phyloP scores from a whole-genome alignment of 805 yeast genomes.

The Kodamaea fukazawae region DNA sequence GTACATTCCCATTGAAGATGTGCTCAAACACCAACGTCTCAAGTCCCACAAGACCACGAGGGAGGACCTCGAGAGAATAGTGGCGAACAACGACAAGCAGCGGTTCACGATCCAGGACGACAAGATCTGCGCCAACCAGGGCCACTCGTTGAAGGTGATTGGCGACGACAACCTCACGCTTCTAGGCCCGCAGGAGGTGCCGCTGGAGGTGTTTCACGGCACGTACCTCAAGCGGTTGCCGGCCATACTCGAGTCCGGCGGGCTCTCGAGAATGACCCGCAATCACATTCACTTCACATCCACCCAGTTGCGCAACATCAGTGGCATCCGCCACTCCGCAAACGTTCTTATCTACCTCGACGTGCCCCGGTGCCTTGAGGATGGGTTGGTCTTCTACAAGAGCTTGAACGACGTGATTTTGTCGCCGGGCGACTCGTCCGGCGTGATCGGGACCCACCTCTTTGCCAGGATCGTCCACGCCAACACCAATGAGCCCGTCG shows the following conservation, averaged over 20 bases:
- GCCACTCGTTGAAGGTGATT: constrained; percentile 65
- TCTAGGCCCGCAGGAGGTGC: constrained; percentile 45
- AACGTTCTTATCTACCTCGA: constrained; percentile 64
- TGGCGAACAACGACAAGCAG: constrained; percentile 63
- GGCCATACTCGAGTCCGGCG: constrained; percentile 49
- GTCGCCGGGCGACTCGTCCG: constrained; percentile 57
- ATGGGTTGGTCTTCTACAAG: constrained; percentile 50
- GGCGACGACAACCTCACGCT: constrained; percentile 40
- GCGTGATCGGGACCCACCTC: constrained; percentile 44
- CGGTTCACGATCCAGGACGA: constrained; percentile 54
- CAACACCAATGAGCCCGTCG: not conserved
- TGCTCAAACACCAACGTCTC: constrained; percentile 57
- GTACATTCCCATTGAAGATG: constrained; percentile 50
- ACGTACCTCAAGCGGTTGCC: constrained; percentile 53
- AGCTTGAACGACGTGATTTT: constrained; percentile 77
- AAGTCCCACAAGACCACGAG: constrained; percentile 53
- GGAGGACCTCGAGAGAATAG: constrained; percentile 60
- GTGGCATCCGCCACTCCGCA: constrained; percentile 69
- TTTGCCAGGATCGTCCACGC: constrained; percentile 33
- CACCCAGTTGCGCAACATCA: constrained; percentile 46
- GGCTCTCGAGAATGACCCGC: constrained; percentile 66
- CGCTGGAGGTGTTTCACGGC: constrained; percentile 70
- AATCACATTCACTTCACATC: constrained; percentile 86
- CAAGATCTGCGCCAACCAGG: constrained; percentile 84
- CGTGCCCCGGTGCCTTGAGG: constrained; percentile 42